These are phyloP conservation scores for Sporothrix phasma DNA, from an alignment of 2,329 filamentous ascomycete species.

Conservation along the genomic window DNA sequence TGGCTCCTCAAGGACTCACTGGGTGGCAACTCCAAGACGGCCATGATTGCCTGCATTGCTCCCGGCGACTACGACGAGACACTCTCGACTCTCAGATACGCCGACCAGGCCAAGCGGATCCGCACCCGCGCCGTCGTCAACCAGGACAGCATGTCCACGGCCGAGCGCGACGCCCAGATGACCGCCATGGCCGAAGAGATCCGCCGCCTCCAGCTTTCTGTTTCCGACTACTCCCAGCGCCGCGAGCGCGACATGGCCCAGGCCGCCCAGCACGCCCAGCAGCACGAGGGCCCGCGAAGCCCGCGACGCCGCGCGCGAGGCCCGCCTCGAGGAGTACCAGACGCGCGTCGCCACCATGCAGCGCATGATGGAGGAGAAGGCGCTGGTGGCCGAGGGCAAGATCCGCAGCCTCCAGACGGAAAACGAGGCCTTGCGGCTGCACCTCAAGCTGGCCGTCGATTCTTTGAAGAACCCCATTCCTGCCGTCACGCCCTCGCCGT, in stretches of 20 bases:
- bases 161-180: conserved; percentile 90
- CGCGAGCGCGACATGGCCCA: conserved; percentile 59
- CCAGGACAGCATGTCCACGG: conserved; percentile 85
- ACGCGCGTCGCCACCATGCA: conserved; percentile 82
- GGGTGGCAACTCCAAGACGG: conserved; percentile 94
- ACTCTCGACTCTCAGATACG: conserved; percentile 88
- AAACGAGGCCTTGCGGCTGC: conserved; percentile 79
- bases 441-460: conserved; percentile 76
- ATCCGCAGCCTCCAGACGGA: conserved; percentile 82
- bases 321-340: conserved; percentile 90
- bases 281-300: conserved; percentile 57
- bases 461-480: conserved; percentile 90
- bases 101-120: conserved; percentile 95
- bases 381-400: conserved; percentile 85
- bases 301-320: conserved; percentile 51
- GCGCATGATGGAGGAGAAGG: conserved; percentile 88
- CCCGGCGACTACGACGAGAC: conserved; percentile 96
- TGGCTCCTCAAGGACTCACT: conserved; percentile 93
- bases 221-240: conserved; percentile 52
- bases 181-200: conserved; percentile 93
- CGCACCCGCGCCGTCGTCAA: conserved; percentile 91
- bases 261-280: conserved; percentile 21
- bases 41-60: conserved; percentile 97
- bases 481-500: conserved; percentile 32
- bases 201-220: conserved; percentile 67